These are phyloP conservation scores for Wallacemonas rigidus DNA, from an alignment of 208 protist genomes.

Conservation along the genomic window DNA sequence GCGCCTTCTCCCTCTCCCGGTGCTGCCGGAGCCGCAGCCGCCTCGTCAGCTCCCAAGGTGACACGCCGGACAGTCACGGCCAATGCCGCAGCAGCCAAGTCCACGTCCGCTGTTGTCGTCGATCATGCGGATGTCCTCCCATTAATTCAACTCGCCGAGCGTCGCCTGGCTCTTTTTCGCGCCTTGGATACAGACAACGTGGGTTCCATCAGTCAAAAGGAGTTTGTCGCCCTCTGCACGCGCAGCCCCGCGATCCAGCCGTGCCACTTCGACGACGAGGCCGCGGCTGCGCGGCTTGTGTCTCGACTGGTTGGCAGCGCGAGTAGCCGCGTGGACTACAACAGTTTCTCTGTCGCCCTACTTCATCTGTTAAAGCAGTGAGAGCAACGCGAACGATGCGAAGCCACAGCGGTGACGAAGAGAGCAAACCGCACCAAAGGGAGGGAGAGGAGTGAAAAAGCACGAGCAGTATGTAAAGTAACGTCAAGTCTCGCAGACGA, in stretches of 20 bases:
- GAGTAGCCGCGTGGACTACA: neutral
- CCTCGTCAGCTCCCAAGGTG: no score
- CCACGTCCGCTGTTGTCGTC: slow-evolving; percentile 7
- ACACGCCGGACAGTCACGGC: neutral
- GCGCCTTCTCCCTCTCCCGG: no score
- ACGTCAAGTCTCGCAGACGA: no score
- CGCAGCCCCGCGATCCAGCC: slow-evolving; percentile 37
- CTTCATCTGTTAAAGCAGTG: slow-evolving; percentile 16
- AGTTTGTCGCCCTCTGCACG: slow-evolving; percentile 29
- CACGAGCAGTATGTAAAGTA: no score
- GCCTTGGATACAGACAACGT: slow-evolving; percentile 18
- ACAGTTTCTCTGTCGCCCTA: slow-evolving; percentile 14
- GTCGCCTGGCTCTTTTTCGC: slow-evolving; percentile 34
- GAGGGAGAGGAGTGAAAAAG: no score
- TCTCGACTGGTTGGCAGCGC: neutral
- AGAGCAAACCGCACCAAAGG: no score
- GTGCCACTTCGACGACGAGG: slow-evolving; percentile 20
- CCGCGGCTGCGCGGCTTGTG: neutral
- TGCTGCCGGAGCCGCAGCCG: no score
- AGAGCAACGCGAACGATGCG: neutral
- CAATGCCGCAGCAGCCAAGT: neutral
- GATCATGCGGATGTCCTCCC: slow-evolving; percentile 27
- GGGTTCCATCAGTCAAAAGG: slow-evolving; percentile 18
- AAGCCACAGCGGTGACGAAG: no score
- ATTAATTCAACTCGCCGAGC: slow-evolving; percentile 24